These are phyloP conservation scores for Lasiodiplodia hormozganensis DNA, from an alignment of 2,329 filamentous ascomycete species.

Conservation along the genomic window DNA sequence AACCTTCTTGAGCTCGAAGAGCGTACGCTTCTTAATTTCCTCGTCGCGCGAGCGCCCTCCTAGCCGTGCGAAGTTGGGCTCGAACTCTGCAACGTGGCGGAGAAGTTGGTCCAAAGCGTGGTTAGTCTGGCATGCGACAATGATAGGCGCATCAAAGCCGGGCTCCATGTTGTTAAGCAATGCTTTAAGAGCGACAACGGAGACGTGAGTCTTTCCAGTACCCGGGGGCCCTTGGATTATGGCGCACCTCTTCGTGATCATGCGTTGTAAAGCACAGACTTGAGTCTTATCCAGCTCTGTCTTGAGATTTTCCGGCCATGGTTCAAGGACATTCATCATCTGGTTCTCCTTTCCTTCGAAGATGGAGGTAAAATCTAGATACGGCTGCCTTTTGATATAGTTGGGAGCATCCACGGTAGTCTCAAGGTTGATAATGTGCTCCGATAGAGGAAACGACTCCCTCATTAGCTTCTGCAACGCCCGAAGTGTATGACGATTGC, in stretches of 20 bases:
- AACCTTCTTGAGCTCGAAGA: slow-evolving; percentile 56
- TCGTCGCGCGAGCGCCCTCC: slow-evolving; percentile 74
- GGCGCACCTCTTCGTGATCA: slow-evolving; percentile 74
- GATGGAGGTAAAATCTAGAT: slow-evolving; percentile 58
- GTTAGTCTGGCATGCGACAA: slow-evolving; percentile 87
- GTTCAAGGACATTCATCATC: slow-evolving; percentile 61
- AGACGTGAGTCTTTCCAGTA: slow-evolving; percentile 83
- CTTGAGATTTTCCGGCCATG: slow-evolving; percentile 58
- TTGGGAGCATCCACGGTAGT: slow-evolving; percentile 56
- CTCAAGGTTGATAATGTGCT: slow-evolving; percentile 64
- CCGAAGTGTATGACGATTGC: slow-evolving; percentile 73
- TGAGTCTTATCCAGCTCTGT: slow-evolving; percentile 74
- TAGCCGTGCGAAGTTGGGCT: slow-evolving; percentile 68
- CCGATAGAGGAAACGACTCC: slow-evolving; percentile 68
- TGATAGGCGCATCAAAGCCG: slow-evolving; percentile 67
- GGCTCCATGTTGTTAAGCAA: slow-evolving; percentile 64
- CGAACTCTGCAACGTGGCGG: slow-evolving; percentile 66
- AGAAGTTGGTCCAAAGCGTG: slow-evolving; percentile 88
- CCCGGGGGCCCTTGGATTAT: slow-evolving; percentile 86
- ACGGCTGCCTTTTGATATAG: slow-evolving; percentile 60
- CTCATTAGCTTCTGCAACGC: slow-evolving; percentile 71
- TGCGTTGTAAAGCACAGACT: slow-evolving; percentile 69
- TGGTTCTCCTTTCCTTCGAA: slow-evolving; percentile 41
- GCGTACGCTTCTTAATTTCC: slow-evolving; percentile 64
- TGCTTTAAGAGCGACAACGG: slow-evolving; percentile 72